Evolutionary conservation across 1,139 yeast species (phyloP), one percentile per base, ranked within the genome.

Genomic region (Geotrichum histeridarum): DNA sequence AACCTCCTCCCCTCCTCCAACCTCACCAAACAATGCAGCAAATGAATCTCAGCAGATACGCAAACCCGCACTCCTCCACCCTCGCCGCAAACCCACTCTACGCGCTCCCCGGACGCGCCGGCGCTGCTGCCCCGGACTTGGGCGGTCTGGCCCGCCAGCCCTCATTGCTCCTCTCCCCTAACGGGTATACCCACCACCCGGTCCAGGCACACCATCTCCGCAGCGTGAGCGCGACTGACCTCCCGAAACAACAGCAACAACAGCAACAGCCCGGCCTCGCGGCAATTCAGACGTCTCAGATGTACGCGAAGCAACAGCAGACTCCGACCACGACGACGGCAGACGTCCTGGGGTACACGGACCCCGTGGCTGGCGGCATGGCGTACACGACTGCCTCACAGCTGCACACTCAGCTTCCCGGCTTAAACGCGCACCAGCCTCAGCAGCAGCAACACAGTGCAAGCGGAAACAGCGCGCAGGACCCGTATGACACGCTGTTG

Each of bases 1-100:
- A 33, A 33, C 38, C 8, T 14, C 48, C 6, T 27, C 38, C 18
- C 11, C 48, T 32, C 6, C 12, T 53, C 44, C 50, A 49, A 50
- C 54, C 54, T 43, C 44, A 52, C 60, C n/a, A n/a, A n/a, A n/a
- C n/a, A 32, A 39, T 37, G 27, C 42, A 35, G 8, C 42, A 38
- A 31, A 47, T 47, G 42, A 38, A 33, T 31, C 43, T 37, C 22
- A n/a, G 18, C 17, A n/a, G 37, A 15, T 37, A 18, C 14, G 22
- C 37, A 8, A 47, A 9, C 22, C 11, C 37, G 8, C 45, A 42
- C 7, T n/a, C n/a, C n/a, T n/a, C n/a, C n/a, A 22, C 45, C 14
- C 8, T 9, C 45, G 12, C 22, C 33, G 45, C 33, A 8, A 43
- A 43, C 35, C 47, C 47, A 4, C 47, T 43, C 11, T 43, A 43